Evolutionary conservation across 305 asterid species (phyloP).

Genomic region (Fraxinus paxiana): DNA sequence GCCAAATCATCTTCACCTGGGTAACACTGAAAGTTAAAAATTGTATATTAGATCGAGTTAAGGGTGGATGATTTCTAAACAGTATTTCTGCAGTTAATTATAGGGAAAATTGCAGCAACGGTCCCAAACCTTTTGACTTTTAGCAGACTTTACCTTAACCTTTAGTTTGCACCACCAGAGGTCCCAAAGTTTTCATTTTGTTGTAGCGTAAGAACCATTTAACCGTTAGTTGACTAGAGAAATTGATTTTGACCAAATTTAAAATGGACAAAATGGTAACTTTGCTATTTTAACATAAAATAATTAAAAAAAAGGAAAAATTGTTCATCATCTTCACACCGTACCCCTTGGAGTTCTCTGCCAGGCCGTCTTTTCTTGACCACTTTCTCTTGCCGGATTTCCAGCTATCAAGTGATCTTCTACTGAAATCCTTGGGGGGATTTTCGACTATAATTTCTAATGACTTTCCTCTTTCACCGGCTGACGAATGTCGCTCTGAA

Average conservation of each 20-base stretch:
- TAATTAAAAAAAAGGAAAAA: too few relatives aligned
- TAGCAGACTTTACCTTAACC: too few relatives aligned
- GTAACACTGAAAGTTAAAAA: conserved; percentile 67
- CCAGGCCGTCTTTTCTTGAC: neutral
- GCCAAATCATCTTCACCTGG: conserved; percentile 96
- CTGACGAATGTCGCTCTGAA: conserved; percentile 60
- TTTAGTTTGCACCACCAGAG: too few relatives aligned
- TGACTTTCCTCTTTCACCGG: conserved; percentile 42
- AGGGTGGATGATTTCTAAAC: conserved; percentile 8
- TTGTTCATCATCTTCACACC: too few relatives aligned
- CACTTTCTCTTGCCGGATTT: conserved; percentile 24
- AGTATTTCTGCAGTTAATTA: neutral
- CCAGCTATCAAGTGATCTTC: conserved; percentile 72
- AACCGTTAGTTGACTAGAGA: too few relatives aligned
- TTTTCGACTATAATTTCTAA: conserved; percentile 45
- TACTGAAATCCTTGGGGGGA: conserved; percentile 20
- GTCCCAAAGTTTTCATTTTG: too few relatives aligned
- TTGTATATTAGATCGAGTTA: conserved; percentile 18
- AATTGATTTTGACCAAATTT: too few relatives aligned
- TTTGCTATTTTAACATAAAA: too few relatives aligned
- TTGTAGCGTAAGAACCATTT: too few relatives aligned
- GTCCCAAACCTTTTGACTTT: too few relatives aligned
- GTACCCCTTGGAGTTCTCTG: neutral
- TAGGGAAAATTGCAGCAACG: neutral
- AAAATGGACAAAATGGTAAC: too few relatives aligned